Evolutionary conservation across 1,139 yeast genomes (phyloP).

Genomic region (Hansenula sp.): DNA sequence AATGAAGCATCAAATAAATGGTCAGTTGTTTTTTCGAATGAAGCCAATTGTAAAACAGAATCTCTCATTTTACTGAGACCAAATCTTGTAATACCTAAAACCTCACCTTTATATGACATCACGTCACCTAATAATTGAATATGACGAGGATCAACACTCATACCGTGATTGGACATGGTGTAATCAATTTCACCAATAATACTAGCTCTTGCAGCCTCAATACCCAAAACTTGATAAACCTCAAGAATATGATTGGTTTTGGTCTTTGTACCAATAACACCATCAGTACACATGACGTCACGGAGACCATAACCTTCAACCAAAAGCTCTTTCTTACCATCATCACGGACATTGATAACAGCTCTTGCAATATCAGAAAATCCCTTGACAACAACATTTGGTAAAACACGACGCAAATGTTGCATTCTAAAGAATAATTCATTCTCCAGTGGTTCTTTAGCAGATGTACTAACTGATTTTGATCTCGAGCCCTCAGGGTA

Average conservation of each 20-base stretch:
- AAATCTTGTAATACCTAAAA: slow-evolving; percentile 94
- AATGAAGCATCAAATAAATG: slow-evolving; percentile 98
- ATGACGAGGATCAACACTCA: slow-evolving; percentile 99
- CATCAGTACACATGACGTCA: slow-evolving; percentile 97
- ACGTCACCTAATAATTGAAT: slow-evolving; percentile 96
- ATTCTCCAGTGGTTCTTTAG: slow-evolving; percentile 45
- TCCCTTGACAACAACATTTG: slow-evolving; percentile 89
- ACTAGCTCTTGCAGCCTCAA: slow-evolving; percentile 94
- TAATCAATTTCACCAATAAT: slow-evolving; percentile 94
- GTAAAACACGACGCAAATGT: slow-evolving; percentile 78
- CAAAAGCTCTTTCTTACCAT: slow-evolving; percentile 80
- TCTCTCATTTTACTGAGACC: slow-evolving; percentile 99
- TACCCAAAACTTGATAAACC: slow-evolving; percentile 86
- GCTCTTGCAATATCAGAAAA: slow-evolving; percentile 89
- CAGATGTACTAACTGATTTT: slow-evolving; percentile 34
- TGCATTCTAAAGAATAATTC: slow-evolving; percentile 87
- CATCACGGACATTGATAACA: slow-evolving; percentile 86
- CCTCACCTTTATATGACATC: slow-evolving; percentile 98
- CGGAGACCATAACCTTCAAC: slow-evolving; percentile 98
- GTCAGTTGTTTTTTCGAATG: slow-evolving; percentile 97
- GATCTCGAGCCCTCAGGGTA: slow-evolving; percentile 44
- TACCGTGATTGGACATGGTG: slow-evolving; percentile 98
- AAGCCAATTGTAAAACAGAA: slow-evolving; percentile 92
- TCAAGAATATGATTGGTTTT: slow-evolving; percentile 90
- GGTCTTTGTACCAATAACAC: slow-evolving; percentile 86